Percentiles rank a stretch among this genome's conserved stretches.
Conservation (phyloP, 352 stramenopile genomes). For the Phytophthora quininea region DNA sequence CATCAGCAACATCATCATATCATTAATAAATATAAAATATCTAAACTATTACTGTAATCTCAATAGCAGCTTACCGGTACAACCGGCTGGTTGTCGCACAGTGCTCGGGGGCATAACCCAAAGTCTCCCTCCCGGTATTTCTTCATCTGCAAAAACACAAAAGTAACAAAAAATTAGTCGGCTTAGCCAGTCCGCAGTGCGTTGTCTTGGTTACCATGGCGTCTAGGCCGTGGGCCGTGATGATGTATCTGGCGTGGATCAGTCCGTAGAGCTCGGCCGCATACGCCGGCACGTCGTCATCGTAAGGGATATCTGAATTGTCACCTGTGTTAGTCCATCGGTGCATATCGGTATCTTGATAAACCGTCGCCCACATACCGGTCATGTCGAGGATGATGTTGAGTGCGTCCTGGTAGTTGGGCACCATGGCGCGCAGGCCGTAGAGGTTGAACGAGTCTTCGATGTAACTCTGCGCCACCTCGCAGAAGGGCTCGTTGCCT, state of each 20-base stretch:
- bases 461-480: slow-evolving; percentile 93
- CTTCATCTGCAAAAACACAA: slow-evolving; percentile 61
- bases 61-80: slow-evolving; percentile 60
- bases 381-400: slow-evolving; percentile 94
- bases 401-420: slow-evolving; percentile 90
- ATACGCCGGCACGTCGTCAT: slow-evolving; percentile 87
- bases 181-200: neutral
- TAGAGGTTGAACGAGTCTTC: slow-evolving; percentile 95
- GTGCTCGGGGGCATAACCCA: slow-evolving; percentile 83
- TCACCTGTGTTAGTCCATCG: neutral
- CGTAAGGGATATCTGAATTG: slow-evolving; percentile 83
- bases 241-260: slow-evolving; percentile 91
- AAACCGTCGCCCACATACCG: slow-evolving; percentile 38
- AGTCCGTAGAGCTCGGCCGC: slow-evolving; percentile 90
- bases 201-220: slow-evolving; percentile 63
- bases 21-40: neutral
- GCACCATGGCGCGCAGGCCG: slow-evolving; percentile 86
- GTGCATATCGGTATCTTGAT: neutral
- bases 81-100: slow-evolving; percentile 85
- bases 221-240: slow-evolving; percentile 87
- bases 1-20: neutral
- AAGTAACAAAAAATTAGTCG: slow-evolving; percentile 2
- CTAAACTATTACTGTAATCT: too few relatives aligned
- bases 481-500: slow-evolving; percentile 93
- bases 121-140: slow-evolving; percentile 92